A percentile compares a stretch with the other conserved stretches of the same genome.
These are phyloP conservation scores for Pichia paraexigua DNA, from an alignment of 805 yeast genomes.

Conservation along the genomic window DNA sequence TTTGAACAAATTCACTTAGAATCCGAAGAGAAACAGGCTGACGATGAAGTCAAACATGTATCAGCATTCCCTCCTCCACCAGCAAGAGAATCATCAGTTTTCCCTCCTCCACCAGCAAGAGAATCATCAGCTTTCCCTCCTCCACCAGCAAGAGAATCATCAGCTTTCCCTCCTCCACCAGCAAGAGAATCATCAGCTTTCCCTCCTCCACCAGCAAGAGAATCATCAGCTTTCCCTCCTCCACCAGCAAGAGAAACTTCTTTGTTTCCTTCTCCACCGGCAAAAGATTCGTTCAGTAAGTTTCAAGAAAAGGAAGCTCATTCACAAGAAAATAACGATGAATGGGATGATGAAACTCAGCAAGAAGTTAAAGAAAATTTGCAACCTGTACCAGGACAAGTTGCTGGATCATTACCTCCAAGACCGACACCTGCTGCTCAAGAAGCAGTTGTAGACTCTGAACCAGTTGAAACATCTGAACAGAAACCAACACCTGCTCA, in stretches of 20 bases:
- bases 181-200: constrained; percentile 9
- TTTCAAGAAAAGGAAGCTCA: constrained; percentile 20
- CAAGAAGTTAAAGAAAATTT: constrained; percentile 15
- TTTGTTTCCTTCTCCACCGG: constrained; percentile 16
- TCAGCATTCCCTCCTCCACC: constrained; percentile 14
- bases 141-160: constrained; percentile 1
- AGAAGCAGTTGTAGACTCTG: constrained; percentile 12
- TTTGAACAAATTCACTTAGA: constrained; percentile 23
- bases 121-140: constrained; percentile 12
- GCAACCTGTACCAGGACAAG: background rate
- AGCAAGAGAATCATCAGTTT: background rate
- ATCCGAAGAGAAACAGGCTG: constrained; percentile 21
- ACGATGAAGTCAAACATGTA: constrained; percentile 6
- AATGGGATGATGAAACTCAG: constrained; percentile 14
- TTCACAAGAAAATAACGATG: constrained; percentile 8
- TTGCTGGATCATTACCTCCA: constrained; percentile 12
- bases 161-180: constrained; percentile 17
- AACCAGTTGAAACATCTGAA: constrained; percentile 2
- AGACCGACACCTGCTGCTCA: constrained; percentile 20
- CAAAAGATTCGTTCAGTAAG: constrained; percentile 9
- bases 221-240: constrained; percentile 1
- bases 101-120: constrained; percentile 15
- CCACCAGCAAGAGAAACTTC: constrained; percentile 16
- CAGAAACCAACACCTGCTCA: constrained; percentile 10
- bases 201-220: constrained; percentile 12